Evolutionary conservation across 1,139 yeast genomes (phyloP).

Genomic region (Candida pseudoviswanathii): DNA sequence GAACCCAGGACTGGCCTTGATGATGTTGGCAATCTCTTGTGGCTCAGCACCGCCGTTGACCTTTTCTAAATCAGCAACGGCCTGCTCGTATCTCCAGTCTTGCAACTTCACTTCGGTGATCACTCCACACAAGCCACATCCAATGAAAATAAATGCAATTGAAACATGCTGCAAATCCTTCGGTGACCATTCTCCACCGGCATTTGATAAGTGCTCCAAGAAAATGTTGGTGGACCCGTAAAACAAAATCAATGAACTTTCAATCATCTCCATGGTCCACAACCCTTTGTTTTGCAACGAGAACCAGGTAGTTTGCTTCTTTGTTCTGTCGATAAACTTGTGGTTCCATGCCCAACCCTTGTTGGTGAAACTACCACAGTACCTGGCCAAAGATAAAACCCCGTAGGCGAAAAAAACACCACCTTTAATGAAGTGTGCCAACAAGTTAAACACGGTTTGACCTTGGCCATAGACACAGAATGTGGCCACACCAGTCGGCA

Average conservation of each 20-base stretch:
- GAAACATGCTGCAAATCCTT: conserved; percentile 95
- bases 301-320: conserved; percentile 20
- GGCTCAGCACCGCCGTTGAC: neutral
- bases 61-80: conserved; percentile 25
- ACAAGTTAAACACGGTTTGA: conserved; percentile 66
- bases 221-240: conserved; percentile 90
- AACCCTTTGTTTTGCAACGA: conserved; percentile 54
- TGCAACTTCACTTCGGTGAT: conserved; percentile 65
- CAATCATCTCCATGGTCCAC: conserved; percentile 83
- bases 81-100: conserved; percentile 49
- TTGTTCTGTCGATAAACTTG: conserved; percentile 32
- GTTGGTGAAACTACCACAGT: conserved; percentile 75
- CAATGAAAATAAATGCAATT: conserved; percentile 91
- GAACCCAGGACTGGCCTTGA: conserved; percentile 66
- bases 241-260: conserved; percentile 74
- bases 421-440: conserved; percentile 96
- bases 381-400: conserved; percentile 74
- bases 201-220: conserved; percentile 74
- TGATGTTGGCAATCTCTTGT: conserved; percentile 6
- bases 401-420: conserved; percentile 84
- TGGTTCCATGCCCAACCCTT: conserved; percentile 94
- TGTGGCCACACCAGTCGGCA: conserved; percentile 77
- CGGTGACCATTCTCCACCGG: conserved; percentile 86
- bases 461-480: conserved; percentile 72
- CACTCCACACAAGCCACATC: conserved; percentile 91